A percentile compares a stretch with the other conserved stretches of the same genome.
Conservation (phyloP, 306 rosid species). For the Bauhinia variegata region DNA sequence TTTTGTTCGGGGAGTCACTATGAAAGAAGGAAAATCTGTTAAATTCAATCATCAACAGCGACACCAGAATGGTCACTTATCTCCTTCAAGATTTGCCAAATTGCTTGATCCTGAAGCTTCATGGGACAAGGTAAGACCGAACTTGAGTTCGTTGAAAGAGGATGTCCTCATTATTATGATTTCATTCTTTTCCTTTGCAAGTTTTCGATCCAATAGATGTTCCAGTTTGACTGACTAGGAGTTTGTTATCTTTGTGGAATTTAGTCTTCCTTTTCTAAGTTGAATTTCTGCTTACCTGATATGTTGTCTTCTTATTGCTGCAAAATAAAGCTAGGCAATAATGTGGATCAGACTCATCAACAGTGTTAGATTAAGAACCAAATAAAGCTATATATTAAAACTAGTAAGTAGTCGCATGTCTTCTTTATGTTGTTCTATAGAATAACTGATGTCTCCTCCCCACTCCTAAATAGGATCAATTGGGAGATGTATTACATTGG, state of each 20-base stretch:
- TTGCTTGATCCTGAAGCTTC: conserved; percentile 97
- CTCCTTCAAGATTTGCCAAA: conserved; percentile 89
- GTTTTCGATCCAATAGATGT: no score
- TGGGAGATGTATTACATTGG: conserved; percentile 99
- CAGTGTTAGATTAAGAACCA: conserved; percentile 5
- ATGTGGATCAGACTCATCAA: background rate
- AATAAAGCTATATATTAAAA: background rate
- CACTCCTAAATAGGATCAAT: conserved; percentile 67
- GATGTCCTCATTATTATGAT: background rate
- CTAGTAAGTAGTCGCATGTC: background rate
- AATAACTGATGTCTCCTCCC: background rate
- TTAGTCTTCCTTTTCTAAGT: background rate
- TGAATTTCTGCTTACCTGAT: background rate
- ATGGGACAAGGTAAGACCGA: conserved; percentile 82
- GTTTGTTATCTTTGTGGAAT: background rate
- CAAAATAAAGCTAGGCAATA: background rate
- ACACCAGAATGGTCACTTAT: conserved; percentile 89
- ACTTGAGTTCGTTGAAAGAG: background rate
- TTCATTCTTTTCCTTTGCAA: background rate
- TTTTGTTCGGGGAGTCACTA: conserved; percentile 30
- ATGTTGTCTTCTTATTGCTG: background rate
- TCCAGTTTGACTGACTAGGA: background rate
- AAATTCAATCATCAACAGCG: conserved; percentile 59
- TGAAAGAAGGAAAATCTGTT: conserved; percentile 88
- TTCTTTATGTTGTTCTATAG: conserved; percentile 9